These are phyloP conservation scores for Tephrocybe sp. DNA, from an alignment of 768 basidiomycete species.

Conservation along the genomic window DNA sequence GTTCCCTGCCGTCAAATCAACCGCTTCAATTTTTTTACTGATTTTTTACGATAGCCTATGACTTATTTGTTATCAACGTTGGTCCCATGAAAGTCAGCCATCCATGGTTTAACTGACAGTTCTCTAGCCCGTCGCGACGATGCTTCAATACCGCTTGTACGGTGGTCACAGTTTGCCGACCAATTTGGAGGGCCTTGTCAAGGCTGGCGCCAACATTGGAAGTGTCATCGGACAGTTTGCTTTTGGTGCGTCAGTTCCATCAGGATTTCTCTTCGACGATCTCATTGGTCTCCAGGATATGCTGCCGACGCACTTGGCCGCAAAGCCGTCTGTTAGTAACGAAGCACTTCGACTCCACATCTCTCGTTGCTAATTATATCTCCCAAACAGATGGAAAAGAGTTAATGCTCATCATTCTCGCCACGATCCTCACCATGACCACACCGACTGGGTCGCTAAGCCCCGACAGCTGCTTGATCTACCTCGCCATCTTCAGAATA, in stretches of 20 bases:
- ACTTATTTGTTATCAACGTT: conserved; percentile 70
- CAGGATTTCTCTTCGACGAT: neutral
- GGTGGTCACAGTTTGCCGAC: conserved; percentile 47
- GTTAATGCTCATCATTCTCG: conserved; percentile 76
- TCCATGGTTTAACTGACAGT: neutral
- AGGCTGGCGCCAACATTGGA: conserved; percentile 70
- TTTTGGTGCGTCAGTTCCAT: conserved; percentile 40
- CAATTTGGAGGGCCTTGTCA: conserved; percentile 56
- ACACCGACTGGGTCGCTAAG: conserved; percentile 61
- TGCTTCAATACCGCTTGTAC: conserved; percentile 66
- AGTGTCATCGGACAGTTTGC: conserved; percentile 67
- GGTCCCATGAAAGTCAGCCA: no score
- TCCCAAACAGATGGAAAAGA: conserved; percentile 61
- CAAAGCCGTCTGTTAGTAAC: conserved; percentile 55
- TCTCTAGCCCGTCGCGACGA: conserved; percentile 59
- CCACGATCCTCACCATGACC: conserved; percentile 67
- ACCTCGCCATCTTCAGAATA: conserved; percentile 65
- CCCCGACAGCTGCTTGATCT: conserved; percentile 53
- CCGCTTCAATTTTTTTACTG: no score
- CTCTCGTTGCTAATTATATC: neutral
- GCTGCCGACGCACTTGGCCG: conserved; percentile 66
- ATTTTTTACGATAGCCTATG: conserved; percentile 58
- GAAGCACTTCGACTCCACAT: neutral
- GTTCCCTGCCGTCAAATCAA: conserved; percentile 14
- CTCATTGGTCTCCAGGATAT: conserved; percentile 40